Evolutionary conservation across 306 rosid species (phyloP).

Genomic region (Oxytropis ochrocephala): DNA sequence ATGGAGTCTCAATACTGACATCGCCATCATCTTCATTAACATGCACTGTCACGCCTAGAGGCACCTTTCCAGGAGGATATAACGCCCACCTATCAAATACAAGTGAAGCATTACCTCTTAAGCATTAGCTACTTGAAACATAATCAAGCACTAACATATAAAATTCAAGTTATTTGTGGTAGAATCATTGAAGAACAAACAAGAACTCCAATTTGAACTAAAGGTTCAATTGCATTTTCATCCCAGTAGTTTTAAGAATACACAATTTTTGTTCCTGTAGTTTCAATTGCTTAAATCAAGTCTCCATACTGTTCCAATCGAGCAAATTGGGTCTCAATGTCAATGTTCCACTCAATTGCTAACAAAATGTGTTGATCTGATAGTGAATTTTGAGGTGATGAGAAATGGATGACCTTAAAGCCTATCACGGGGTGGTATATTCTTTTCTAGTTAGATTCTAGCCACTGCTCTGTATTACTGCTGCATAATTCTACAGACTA

Average conservation of each 20-base stretch:
- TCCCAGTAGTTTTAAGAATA: neutral
- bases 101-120: constrained; percentile 18
- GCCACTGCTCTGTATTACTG: neutral
- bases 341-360: neutral
- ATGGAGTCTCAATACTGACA: constrained; percentile 75
- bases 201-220: neutral
- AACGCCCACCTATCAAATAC: constrained; percentile 81
- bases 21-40: constrained; percentile 94
- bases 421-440: neutral
- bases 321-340: neutral
- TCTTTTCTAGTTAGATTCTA: neutral
- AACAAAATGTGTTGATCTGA: neutral
- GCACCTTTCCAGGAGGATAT: constrained; percentile 98
- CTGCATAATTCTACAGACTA: neutral
- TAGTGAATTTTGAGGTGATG: neutral
- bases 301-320: neutral
- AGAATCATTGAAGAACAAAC: constrained; percentile 15
- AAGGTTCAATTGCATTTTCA: neutral
- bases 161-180: constrained; percentile 7
- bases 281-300: neutral
- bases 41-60: constrained; percentile 89
- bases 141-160: neutral
- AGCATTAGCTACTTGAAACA: constrained; percentile 17
- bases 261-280: neutral
- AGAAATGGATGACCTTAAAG: neutral